Evolutionary conservation across 495 filamentous ascomycete genomes (phyloP).

Genomic region (Parachaetomium inaequale): DNA sequence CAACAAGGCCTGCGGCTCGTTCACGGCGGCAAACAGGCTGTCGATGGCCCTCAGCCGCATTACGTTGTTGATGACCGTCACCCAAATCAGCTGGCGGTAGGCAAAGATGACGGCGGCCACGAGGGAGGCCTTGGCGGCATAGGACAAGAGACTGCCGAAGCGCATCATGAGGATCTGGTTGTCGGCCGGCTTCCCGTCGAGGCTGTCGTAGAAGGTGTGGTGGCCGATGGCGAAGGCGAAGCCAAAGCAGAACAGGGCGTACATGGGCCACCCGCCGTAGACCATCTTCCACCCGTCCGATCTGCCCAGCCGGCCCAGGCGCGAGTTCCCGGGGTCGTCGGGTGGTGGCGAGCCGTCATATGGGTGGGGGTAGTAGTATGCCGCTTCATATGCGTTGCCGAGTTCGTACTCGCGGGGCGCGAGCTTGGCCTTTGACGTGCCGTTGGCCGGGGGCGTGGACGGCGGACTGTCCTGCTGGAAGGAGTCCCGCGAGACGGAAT

Average conservation of each 20-base stretch:
- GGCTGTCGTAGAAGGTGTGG: constrained; percentile 25
- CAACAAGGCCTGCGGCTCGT: constrained; percentile 31
- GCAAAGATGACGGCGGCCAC: constrained; percentile 29
- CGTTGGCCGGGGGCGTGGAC: neutral
- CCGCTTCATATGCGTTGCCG: neutral
- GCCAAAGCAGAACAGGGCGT: constrained; percentile 21
- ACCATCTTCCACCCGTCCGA: constrained; percentile 20
- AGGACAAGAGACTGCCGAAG: constrained; percentile 27
- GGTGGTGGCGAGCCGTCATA: neutral
- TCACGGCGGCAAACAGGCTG: constrained; percentile 33
- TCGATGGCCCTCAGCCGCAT: constrained; percentile 31
- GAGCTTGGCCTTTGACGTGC: constrained; percentile 1
- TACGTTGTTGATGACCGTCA: constrained; percentile 24
- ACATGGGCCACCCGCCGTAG: constrained; percentile 26
- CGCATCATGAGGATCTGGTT: constrained; percentile 32
- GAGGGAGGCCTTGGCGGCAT: constrained; percentile 27
- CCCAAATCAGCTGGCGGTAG: constrained; percentile 32
- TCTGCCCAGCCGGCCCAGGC: neutral
- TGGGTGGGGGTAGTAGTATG: neutral
- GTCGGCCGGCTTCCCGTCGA: constrained; percentile 25
- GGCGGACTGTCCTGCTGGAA: constrained; percentile 11
- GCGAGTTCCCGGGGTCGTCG: neutral
- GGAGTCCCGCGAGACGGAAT: constrained; percentile 6
- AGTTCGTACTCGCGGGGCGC: neutral
- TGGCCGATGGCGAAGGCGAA: constrained; percentile 25